Conservation (phyloP, 2,329 filamentous ascomycete species). For the Cryphonectria nitschkei region DNA sequence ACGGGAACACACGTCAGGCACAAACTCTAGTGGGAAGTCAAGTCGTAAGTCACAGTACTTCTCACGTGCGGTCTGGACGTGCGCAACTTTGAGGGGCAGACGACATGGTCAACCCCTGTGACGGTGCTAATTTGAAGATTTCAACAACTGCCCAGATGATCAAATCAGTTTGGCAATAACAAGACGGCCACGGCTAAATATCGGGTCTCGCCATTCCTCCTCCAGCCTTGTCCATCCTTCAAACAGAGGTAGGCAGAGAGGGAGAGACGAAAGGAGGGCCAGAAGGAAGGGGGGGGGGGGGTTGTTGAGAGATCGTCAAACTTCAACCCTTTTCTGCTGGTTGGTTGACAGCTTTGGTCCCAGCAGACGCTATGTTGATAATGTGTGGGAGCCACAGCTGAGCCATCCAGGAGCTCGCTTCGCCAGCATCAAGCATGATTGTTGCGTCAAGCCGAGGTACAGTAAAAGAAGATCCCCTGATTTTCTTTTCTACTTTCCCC, state of each 20-base stretch:
- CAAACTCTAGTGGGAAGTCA: neutral
- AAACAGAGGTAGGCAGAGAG: neutral
- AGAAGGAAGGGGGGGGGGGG: too few relatives aligned
- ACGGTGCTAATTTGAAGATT: neutral
- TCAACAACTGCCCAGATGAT: neutral
- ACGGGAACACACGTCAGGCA: constrained; percentile 15
- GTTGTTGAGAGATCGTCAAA: neutral
- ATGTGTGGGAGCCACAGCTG: neutral
- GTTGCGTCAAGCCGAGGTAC: neutral
- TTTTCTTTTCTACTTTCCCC: neutral
- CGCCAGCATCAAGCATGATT: neutral
- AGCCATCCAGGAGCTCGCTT: neutral
- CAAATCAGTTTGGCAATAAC: neutral
- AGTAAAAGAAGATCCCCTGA: neutral
- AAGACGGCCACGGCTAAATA: neutral
- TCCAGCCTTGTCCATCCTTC: neutral
- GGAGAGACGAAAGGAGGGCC: too few relatives aligned
- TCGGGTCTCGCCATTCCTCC: neutral
- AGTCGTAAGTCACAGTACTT: neutral
- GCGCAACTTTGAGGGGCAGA: neutral
- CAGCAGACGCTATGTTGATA: neutral
- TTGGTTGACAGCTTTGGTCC: neutral
- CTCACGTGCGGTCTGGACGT: neutral
- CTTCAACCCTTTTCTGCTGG: neutral
- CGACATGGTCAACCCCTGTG: neutral